Percentiles rank a stretch among this genome's conserved stretches.
Conservation (phyloP, 1,284 basidiomycete genomes). For the Marasmius sp. region DNA sequence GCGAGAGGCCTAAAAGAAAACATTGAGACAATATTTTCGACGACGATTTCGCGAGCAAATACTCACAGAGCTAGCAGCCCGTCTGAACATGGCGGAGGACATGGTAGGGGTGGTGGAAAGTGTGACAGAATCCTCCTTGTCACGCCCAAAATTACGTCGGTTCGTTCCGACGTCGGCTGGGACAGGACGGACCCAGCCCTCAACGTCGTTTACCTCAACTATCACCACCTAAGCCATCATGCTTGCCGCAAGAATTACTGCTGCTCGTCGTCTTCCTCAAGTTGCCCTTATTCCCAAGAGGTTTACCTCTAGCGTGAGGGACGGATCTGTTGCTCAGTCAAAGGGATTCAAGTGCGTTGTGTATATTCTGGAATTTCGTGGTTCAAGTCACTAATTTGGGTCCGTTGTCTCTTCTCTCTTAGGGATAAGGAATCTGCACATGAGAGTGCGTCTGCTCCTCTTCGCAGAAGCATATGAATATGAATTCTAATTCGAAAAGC, state of each 20-base stretch:
- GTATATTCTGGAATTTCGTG: conserved; percentile 8
- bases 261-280: conserved; percentile 43
- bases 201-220: conserved; percentile 8
- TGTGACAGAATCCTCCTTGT: conserved; percentile 27
- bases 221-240: conserved; percentile 26
- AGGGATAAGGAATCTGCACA: conserved; percentile 77
- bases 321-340: conserved; percentile 57
- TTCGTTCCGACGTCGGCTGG: background rate
- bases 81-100: conserved; percentile 63
- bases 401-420: conserved; percentile 14
- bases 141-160: background rate
- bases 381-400: conserved; percentile 14
- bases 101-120: conserved; percentile 39
- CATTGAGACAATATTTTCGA: conserved; percentile 16
- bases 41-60: conserved; percentile 5
- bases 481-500: conserved; percentile 5
- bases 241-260: conserved; percentile 51
- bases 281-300: conserved; percentile 36
- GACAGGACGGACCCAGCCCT: background rate
- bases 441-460: conserved; percentile 46
- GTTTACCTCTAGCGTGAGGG: conserved; percentile 39
- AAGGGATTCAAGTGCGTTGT: conserved; percentile 51
- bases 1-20: conserved; percentile 43
- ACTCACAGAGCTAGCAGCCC: conserved; percentile 51
- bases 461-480: conserved; percentile 1